These are phyloP conservation scores for Cyamopsis tetragonoloba DNA, from an alignment of 306 rosid genomes.

Conservation along the genomic window DNA sequence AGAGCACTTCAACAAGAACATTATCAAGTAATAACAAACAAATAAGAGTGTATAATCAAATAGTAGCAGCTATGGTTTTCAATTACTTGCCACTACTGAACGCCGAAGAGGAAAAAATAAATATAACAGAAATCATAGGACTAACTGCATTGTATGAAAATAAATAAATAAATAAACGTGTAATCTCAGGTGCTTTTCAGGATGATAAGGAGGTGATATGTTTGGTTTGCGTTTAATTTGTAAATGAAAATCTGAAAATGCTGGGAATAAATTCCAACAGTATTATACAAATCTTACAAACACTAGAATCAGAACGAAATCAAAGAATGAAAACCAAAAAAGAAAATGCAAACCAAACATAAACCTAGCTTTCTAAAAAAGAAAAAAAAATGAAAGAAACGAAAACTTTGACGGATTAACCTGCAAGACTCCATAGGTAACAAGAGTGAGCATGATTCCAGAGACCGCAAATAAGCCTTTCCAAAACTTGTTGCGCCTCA, in stretches of 20 bases:
- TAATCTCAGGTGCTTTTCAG: background rate
- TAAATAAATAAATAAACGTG: background rate
- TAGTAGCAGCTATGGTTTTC: background rate
- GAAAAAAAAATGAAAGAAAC: background rate
- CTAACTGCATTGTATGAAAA: background rate
- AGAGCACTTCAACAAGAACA: background rate
- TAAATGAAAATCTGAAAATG: too few species aligned
- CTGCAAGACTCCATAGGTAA: slow-evolving; percentile 22
- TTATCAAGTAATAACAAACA: background rate
- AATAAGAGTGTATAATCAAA: background rate
- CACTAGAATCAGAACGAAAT: too few species aligned
- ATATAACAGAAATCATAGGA: background rate
- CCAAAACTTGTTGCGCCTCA: background rate
- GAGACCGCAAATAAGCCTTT: slow-evolving; percentile 10
- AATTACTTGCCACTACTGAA: background rate
- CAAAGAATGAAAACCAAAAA: too few species aligned
- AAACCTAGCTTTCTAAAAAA: too few species aligned
- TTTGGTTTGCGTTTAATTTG: too few species aligned
- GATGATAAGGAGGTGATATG: background rate
- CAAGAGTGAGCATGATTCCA: slow-evolving; percentile 23
- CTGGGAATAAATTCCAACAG: too few species aligned
- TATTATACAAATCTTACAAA: too few species aligned
- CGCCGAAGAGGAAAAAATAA: background rate
- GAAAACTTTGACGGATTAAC: background rate
- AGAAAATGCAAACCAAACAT: too few species aligned